phyloP scores from a whole-genome alignment of 169 alveolate genomes.

The Babesia ovis region DNA sequence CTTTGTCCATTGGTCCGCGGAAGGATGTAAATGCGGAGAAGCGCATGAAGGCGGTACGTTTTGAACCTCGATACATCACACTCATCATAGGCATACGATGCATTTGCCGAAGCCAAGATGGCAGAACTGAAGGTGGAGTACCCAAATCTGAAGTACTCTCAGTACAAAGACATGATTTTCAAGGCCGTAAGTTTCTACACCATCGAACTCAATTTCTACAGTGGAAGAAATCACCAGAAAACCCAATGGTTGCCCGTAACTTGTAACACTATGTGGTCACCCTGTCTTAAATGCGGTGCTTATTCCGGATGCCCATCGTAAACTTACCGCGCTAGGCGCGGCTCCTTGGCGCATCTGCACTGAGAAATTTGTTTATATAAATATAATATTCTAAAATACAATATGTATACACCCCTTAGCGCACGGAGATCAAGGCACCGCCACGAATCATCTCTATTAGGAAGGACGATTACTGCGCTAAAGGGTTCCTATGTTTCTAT shows the following conservation, averaged over 20 bases:
- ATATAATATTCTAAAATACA: not conserved
- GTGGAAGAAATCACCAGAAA: slow-evolving; percentile 73
- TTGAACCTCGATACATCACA: not conserved
- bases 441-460: slow-evolving; percentile 39
- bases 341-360: not conserved
- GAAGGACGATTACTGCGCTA: slow-evolving; percentile 30
- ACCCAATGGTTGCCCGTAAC: slow-evolving; percentile 37
- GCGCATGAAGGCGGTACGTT: slow-evolving; percentile 57
- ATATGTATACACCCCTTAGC: slow-evolving; percentile 20
- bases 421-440: not conserved
- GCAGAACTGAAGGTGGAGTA: slow-evolving; percentile 73
- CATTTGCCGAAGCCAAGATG: slow-evolving; percentile 72
- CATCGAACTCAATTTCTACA: not conserved
- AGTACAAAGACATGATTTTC: slow-evolving; percentile 77
- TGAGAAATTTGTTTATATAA: not conserved
- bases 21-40: slow-evolving; percentile 52
- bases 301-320: not conserved
- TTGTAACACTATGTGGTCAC: not conserved
- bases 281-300: not conserved
- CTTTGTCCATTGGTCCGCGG: slow-evolving; percentile 40
- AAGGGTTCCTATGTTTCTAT: slow-evolving; percentile 24
- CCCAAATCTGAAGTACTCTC: slow-evolving; percentile 75
- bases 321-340: not conserved
- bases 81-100: slow-evolving; percentile 68
- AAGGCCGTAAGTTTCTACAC: slow-evolving; percentile 62